Evolutionary conservation across 805 yeast species (phyloP), one percentile per base, ranked within the genome.

Genomic region (Tetrapisispora pingtungensis): DNA sequence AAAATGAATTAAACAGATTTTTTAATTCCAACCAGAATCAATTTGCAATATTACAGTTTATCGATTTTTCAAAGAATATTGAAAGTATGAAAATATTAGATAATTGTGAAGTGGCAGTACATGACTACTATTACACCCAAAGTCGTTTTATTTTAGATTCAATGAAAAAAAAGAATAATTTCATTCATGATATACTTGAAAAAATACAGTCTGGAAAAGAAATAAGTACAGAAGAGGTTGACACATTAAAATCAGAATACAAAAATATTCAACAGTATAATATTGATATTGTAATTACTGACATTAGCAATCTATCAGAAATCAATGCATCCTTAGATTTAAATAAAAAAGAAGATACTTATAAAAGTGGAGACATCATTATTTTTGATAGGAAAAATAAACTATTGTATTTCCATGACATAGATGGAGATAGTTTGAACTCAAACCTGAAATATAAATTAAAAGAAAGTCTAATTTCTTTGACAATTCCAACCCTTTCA

Each of bases 361-460:
- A 26, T 10, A 48, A 58, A 13, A 57, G 63, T 2, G 89, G 89
- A 7, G 85, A 81, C 56, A 66, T 76, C 0, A 53, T 84, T 1
- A 59, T 84, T 2, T 61, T 81, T 32, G 73, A 65, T 58, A 67
- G 59, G 49, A 50, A 44, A 50, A 70, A 67, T 53, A 67, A 41
- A 7, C 30, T 50, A 42, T 53, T 60, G 46, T 67, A 66, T 49
- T 66, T 64, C 34, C 46, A 41, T 3, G 68, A 64, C 47, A 43
- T 64, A 3, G 43, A 46, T 20, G 81, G 80, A 0, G 47, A 56
- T 0, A 40, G 45, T 13, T 58, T 77, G 30, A 31, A 19, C n/a
- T 8, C 36, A 3, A 10, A 2, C 4, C 32, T 30, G 4, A 33
- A 22, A 17, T 32, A 17, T 31, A 14, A 13, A 3, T 13, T 36